A percentile compares a stretch with the other conserved stretches of the same genome.
phyloP scores from a whole-genome alignment of 1,284 basidiomycete genomes.

The Melampsora abietis-canadensis region DNA sequence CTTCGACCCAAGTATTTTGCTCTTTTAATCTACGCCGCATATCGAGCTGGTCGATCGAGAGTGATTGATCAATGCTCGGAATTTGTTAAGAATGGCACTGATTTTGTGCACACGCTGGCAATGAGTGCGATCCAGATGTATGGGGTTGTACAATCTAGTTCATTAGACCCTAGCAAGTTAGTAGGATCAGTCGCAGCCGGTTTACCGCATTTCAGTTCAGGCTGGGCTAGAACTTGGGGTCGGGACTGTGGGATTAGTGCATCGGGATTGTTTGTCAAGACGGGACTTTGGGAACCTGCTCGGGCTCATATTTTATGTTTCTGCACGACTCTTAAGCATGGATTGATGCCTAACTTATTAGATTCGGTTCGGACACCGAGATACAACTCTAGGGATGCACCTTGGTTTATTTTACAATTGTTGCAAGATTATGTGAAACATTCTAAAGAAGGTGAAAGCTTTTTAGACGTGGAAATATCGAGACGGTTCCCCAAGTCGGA shows the following conservation, averaged over 20 bases:
- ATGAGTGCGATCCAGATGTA: constrained; percentile 86
- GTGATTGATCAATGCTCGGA: constrained; percentile 81
- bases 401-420: constrained; percentile 98
- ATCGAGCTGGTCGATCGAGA: constrained; percentile 76
- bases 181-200: constrained; percentile 87
- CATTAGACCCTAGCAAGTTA: constrained; percentile 64
- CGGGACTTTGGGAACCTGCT: constrained; percentile 80
- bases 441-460: constrained; percentile 76
- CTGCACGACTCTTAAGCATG: constrained; percentile 51
- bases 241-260: constrained; percentile 64
- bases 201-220: constrained; percentile 80
- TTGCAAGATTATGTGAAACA: constrained; percentile 87
- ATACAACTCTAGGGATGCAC: constrained; percentile 86
- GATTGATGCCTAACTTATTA: constrained; percentile 82
- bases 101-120: constrained; percentile 84
- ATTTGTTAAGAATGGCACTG: constrained; percentile 74
- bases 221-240: constrained; percentile 96
- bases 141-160: constrained; percentile 80
- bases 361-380: constrained; percentile 61
- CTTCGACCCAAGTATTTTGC: constrained; percentile 91
- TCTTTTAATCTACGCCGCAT: constrained; percentile 78
- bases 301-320: constrained; percentile 76
- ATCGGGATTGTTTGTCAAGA: constrained; percentile 81
- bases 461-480: constrained; percentile 77
- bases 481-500: constrained; percentile 91